Base-by-base conservation (phyloP, 768 basidiomycete genomes). In the Phaffia australis region DNA sequence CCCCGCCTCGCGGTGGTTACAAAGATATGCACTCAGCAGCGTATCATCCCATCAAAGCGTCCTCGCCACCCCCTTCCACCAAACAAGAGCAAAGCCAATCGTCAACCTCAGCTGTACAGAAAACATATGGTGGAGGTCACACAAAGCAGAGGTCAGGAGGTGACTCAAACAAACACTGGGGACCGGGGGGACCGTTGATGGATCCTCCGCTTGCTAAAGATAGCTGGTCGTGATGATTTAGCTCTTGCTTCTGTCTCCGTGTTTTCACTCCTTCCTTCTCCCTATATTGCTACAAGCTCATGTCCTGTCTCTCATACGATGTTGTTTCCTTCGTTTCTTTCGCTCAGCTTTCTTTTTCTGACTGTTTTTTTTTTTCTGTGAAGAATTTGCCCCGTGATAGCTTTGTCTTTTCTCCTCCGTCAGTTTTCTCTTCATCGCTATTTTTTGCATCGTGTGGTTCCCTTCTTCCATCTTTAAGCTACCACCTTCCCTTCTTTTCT, bases 71-170 rank as follows among this genome's bases (percentile, higher is more conserved):
- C 11, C 51, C 61, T 42, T 14, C 63, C 14, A 46, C 27, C 9
- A 46, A 49, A 30, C 49, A 35, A 52, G 64, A 59, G 1, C 42
- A 56, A 35, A 69, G 70, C 23, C 69, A 70, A 18, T 23, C 27
- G 50, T 51, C 68, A 6, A n/a, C 62, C 25, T 64, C 71, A 3
- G 69, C 69, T 5, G 69, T 75, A 19, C 73, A 76, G 63, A 68
- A 64, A 51, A 68, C 72, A 47, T 56, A 63, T 5, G 52, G 71
- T 1, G 50, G 52, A n/a, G 75, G 75, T 16, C 76, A 76, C 66
- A 74, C 73, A 16, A 76, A 76, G 72, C 74, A 73, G 65, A 60
- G 76, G 51, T 71, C 70, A 25, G 75, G 73, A 6, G 75, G 76
- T 1, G 71, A 54, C 35, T 23, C 64, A 42, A 60, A 68, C 46